These are phyloP conservation scores for Skeletonema menzelii DNA, from an alignment of 108 stramenopile genomes.

Conservation along the genomic window DNA sequence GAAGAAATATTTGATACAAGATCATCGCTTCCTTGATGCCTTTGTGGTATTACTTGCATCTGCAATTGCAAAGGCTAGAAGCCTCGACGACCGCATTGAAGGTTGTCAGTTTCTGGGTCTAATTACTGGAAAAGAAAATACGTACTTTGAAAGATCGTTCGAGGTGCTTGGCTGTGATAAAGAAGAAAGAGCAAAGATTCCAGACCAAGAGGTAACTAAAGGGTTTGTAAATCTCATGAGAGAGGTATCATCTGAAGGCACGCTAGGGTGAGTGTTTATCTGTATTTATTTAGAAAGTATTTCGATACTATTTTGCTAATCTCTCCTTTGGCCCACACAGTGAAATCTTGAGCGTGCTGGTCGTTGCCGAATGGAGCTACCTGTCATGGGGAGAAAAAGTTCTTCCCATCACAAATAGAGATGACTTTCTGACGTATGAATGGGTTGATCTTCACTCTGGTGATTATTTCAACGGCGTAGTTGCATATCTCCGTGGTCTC, in stretches of 20 bases:
- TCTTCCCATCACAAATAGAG: constrained; percentile 35
- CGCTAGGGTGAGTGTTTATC: constrained; percentile 28
- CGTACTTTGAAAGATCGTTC: constrained; percentile 66
- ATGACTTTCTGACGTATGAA: constrained; percentile 57
- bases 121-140: constrained; percentile 71
- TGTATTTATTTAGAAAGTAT: not conserved
- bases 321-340: not conserved
- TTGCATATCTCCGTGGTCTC: constrained; percentile 54
- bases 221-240: constrained; percentile 54
- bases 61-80: constrained; percentile 53
- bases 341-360: constrained; percentile 69
- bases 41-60: constrained; percentile 59
- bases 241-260: constrained; percentile 47
- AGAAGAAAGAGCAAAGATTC: constrained; percentile 45
- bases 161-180: constrained; percentile 34
- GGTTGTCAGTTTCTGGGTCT: constrained; percentile 69
- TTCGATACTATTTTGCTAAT: not conserved
- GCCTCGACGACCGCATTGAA: constrained; percentile 61
- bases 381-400: constrained; percentile 64
- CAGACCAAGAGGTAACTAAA: constrained; percentile 46
- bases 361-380: constrained; percentile 76
- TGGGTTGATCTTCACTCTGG: constrained; percentile 79
- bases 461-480: constrained; percentile 51
- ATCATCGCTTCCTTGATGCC: constrained; percentile 69
- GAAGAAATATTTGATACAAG: constrained; percentile 65